phyloP scores from a whole-genome alignment of 75 land plant species.

The Gnetum montanum region DNA sequence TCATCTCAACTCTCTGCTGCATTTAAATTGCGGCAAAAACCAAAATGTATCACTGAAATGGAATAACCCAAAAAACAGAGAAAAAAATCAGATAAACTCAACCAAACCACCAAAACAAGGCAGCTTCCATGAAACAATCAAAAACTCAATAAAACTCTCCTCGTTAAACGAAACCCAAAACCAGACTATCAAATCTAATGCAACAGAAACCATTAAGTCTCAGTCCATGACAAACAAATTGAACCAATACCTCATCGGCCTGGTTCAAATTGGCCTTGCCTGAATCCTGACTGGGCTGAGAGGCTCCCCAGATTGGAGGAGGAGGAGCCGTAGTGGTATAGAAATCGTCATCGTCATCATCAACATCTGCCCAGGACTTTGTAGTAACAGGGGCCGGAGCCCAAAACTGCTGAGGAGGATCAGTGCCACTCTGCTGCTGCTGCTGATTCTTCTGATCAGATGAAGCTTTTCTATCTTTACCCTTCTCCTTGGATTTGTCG shows the following conservation, averaged over 20 bases:
- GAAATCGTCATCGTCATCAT: constrained; percentile 86
- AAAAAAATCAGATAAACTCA: not conserved
- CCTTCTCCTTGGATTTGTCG: constrained; percentile 50
- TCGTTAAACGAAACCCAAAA: not conserved
- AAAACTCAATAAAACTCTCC: too few species aligned
- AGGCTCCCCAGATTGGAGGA: constrained; percentile 32
- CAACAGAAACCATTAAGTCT: not conserved
- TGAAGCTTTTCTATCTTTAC: constrained; percentile 19
- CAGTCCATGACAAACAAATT: too few species aligned
- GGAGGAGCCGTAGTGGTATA: constrained; percentile 68
- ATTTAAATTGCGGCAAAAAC: too few species aligned
- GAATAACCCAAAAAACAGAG: not conserved
- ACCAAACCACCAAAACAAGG: not conserved
- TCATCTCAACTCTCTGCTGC: too few species aligned
- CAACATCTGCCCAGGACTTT: constrained; percentile 95
- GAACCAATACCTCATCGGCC: constrained; percentile 22
- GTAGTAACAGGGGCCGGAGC: constrained; percentile 64
- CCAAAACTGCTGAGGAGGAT: constrained; percentile 55
- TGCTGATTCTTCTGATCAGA: constrained; percentile 32
- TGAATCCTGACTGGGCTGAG: constrained; percentile 9
- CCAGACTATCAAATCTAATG: not conserved
- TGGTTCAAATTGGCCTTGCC: constrained; percentile 24
- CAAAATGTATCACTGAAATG: too few species aligned
- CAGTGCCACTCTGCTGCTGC: constrained; percentile 2
- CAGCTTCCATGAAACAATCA: not conserved